Base-by-base conservation (phyloP, 768 basidiomycete species). In the Termitomyces sp. region DNA sequence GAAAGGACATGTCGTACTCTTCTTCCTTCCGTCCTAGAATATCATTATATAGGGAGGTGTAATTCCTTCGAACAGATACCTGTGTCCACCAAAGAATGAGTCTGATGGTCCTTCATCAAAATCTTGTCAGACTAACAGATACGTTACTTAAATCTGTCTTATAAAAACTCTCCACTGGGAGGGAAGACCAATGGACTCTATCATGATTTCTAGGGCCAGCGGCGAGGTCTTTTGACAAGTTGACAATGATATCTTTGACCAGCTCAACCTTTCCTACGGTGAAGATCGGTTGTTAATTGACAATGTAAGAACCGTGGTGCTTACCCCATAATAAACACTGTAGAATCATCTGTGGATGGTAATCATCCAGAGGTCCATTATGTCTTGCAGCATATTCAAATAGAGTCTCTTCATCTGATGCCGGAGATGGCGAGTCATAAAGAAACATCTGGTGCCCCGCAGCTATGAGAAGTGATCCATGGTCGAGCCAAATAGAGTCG, bases 241-340 rank as follows among this genome's bases (percentile, higher is more conserved):
- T 84, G 20, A 85, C 70, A 43, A 96, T 84, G 61, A 94, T 85
- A 35, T 83, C 81, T 64, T 95, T 93, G 45, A 96, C 94, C 7
- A 94, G 69, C 57, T 90, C 89, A 40, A 91, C 69, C 70, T 96
- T 96, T 40, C 86, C 94, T 95, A 67, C 7, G 28, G 24, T 38
- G 7, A 44, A 35, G 62, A 50, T 54, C 16, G 56, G 8, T 28
- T 36, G 24, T 36, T 20, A 1, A 30, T 9, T 9, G 59, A 40
- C 36, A 44, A 36, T 40, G 44, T 28, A 38, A 42, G 35, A 13
- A n/a, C 16, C 22, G 48, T 43, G 20, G 13, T 14, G 53, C 40
- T 49, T 36, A 95, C 95, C 88, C 94, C 94, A 96, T 8, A 97
- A 73, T 55, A 98, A 75, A 67, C 93, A 96, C 66, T 98, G 95